phyloP scores from a whole-genome alignment of 192 early-diverging fungal species.

The Phlyctochytrium arcticum region DNA sequence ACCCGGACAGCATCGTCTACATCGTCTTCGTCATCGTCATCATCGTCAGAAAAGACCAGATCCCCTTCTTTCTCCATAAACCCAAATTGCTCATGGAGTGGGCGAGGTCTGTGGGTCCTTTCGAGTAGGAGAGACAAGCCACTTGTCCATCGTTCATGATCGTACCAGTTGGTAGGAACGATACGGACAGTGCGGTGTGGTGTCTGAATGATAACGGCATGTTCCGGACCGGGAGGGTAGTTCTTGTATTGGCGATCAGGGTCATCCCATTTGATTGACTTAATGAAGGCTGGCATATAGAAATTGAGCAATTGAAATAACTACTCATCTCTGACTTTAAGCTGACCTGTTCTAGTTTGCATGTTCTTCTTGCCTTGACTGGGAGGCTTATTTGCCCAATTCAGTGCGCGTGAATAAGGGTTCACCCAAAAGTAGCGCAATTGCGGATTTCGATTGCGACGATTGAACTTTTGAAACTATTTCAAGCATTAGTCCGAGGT shows the following conservation, averaged over 20 bases:
- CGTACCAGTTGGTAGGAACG: slow-evolving; percentile 41
- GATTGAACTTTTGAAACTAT: slow-evolving; percentile 45
- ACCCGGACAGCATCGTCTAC: background rate
- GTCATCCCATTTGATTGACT: slow-evolving; percentile 21
- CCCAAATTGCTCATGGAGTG: slow-evolving; percentile 31
- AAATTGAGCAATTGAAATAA: background rate
- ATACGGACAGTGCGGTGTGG: slow-evolving; percentile 28
- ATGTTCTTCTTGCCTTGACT: slow-evolving; percentile 30
- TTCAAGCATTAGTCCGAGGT: no score
- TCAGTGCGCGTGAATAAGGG: slow-evolving; percentile 40
- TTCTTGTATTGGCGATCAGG: slow-evolving; percentile 26
- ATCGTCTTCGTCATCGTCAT: background rate
- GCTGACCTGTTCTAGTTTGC: slow-evolving; percentile 37
- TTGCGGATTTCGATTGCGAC: slow-evolving; percentile 39
- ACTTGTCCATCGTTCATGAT: slow-evolving; percentile 35
- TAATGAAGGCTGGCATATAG: slow-evolving; percentile 21
- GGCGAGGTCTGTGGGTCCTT: background rate
- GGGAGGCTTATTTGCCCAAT: slow-evolving; percentile 36
- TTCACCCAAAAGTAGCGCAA: slow-evolving; percentile 48
- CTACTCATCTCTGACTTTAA: background rate
- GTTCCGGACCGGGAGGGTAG: slow-evolving; percentile 33
- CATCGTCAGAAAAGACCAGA: no score
- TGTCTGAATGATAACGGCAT: slow-evolving; percentile 35
- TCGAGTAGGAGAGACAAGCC: slow-evolving; percentile 33
- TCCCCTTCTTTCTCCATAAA: slow-evolving; percentile 12